phyloP scores from a whole-genome alignment of 345 rosid species.

The Barbarea vulgaris region DNA sequence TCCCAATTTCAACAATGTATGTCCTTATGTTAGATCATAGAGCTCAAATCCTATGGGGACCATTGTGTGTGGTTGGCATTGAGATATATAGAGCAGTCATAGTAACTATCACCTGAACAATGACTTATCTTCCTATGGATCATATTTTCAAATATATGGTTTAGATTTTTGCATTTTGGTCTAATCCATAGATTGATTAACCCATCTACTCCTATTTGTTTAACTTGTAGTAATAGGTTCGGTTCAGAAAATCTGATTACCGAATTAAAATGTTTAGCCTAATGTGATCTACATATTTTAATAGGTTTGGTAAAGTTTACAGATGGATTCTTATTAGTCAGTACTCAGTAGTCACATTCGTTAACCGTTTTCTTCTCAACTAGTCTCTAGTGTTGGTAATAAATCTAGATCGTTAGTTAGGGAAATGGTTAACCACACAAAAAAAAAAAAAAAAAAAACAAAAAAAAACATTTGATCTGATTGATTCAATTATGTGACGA shows the following conservation, averaged over 20 bases:
- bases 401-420: neutral
- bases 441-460: too few relatives aligned
- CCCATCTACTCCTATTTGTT: neutral
- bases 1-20: conserved; percentile 18
- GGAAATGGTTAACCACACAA: too few relatives aligned
- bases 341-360: neutral
- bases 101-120: conserved; percentile 27
- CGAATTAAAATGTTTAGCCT: neutral
- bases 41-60: conserved; percentile 29
- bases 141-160: conserved; percentile 14
- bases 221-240: conserved; percentile 1
- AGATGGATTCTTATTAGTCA: neutral
- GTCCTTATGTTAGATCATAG: conserved; percentile 2
- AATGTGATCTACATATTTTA: conserved; percentile 15
- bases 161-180: conserved; percentile 13
- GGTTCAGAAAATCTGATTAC: neutral
- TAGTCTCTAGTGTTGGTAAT: neutral
- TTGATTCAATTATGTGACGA: conserved; percentile 9
- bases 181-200: neutral
- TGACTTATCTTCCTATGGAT: conserved; percentile 12
- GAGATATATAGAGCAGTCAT: conserved; percentile 1
- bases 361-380: neutral
- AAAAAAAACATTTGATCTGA: conserved; percentile 14
- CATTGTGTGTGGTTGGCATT: conserved; percentile 30
- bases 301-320: neutral